Evolutionary conservation across 768 basidiomycete genomes (phyloP).

Genomic region (Rhodotorula paludigena): DNA sequence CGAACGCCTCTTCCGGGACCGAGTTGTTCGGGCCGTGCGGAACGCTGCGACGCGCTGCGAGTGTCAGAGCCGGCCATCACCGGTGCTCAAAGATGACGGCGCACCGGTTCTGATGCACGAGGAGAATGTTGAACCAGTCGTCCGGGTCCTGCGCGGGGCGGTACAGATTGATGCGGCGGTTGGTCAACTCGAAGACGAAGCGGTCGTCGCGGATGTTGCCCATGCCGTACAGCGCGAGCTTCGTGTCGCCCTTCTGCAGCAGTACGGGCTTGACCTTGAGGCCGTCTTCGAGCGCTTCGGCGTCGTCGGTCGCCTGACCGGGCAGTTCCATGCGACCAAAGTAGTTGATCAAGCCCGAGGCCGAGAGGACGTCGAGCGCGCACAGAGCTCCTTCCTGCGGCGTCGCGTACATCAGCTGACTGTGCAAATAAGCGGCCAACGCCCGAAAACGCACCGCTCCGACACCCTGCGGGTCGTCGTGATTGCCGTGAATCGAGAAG

Average conservation of each 20-base stretch:
- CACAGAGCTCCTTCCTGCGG: constrained; percentile 85
- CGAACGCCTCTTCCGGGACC: constrained; percentile 95
- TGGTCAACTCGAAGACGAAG: constrained; percentile 92
- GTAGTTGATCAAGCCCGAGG: constrained; percentile 89
- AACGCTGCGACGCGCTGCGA: constrained; percentile 56
- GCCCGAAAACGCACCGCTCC: constrained; percentile 61
- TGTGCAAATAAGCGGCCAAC: no score
- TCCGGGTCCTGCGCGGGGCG: constrained; percentile 80
- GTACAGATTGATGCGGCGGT: constrained; percentile 91
- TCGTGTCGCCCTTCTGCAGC: constrained; percentile 65
- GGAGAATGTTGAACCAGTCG: constrained; percentile 88
- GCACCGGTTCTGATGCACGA: constrained; percentile 94
- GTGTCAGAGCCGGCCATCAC: background rate
- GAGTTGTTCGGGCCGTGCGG: constrained; percentile 90
- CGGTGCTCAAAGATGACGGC: constrained; percentile 32
- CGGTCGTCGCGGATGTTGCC: constrained; percentile 95
- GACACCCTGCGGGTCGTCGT: constrained; percentile 96
- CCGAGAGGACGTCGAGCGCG: constrained; percentile 89
- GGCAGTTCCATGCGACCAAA: constrained; percentile 95
- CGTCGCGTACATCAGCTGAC: no score
- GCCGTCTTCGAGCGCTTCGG: constrained; percentile 62
- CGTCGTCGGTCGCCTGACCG: constrained; percentile 54
- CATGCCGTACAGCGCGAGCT: constrained; percentile 87
- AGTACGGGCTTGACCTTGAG: constrained; percentile 87
- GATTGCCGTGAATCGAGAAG: constrained; percentile 98